phyloP scores from a whole-genome alignment of 2,329 filamentous ascomycete genomes.

The Trichoderma sp. region DNA sequence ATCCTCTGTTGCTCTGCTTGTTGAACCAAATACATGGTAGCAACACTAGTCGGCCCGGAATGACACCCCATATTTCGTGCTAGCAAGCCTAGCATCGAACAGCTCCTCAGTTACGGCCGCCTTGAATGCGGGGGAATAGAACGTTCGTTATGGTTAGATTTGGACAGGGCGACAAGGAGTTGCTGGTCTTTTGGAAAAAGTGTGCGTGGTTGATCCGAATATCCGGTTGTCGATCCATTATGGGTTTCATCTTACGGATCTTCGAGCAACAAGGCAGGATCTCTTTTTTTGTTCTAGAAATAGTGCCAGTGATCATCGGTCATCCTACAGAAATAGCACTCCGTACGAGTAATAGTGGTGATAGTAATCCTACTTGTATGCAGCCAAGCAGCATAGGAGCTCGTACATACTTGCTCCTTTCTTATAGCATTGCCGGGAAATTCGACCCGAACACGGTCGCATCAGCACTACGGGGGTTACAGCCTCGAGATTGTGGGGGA shows the following conservation, averaged over 20 bases:
- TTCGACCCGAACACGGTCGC: background rate
- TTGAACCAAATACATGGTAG: background rate
- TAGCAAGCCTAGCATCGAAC: background rate
- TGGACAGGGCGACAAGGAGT: background rate
- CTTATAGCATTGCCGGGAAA: background rate
- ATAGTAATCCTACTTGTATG: background rate
- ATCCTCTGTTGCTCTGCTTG: background rate
- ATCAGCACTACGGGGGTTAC: constrained; percentile 9
- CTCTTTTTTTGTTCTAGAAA: background rate
- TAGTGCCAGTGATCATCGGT: background rate
- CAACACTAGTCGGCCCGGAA: constrained; percentile 11
- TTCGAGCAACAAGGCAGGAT: background rate
- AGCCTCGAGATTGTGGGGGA: constrained; percentile 12
- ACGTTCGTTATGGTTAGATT: background rate
- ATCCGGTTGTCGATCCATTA: constrained; percentile 1
- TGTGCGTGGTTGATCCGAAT: background rate
- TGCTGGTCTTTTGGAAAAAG: background rate
- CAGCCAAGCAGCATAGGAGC: background rate
- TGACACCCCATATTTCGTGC: background rate
- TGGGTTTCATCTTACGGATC: background rate
- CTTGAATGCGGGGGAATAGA: background rate
- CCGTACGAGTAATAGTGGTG: background rate
- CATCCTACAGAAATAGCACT: background rate
- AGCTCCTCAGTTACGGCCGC: background rate
- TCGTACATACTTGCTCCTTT: background rate